These are phyloP conservation scores for Rhododendron griersonianum DNA, from an alignment of 148 eudicot species.

Conservation along the genomic window DNA sequence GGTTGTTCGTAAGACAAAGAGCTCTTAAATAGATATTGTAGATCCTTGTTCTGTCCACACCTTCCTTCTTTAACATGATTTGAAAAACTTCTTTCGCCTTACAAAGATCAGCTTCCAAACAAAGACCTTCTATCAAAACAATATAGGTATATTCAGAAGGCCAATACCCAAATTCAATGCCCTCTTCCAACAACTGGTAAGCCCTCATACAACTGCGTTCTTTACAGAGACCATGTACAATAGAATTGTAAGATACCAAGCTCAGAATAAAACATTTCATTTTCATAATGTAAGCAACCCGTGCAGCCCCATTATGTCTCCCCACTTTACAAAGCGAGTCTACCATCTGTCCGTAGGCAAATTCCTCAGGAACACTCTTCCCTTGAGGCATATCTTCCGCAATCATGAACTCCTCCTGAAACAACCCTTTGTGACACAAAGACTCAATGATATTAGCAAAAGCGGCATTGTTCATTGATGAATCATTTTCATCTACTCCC, in stretches of 20 bases:
- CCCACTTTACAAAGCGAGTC: conserved; percentile 68
- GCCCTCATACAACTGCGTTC: conserved; percentile 83
- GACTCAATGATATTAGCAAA: conserved; percentile 57
- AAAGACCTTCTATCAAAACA: conserved; percentile 68
- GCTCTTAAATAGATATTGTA: too few species aligned
- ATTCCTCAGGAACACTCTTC: conserved; percentile 44
- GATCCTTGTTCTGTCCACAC: too few species aligned
- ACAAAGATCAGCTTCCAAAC: conserved; percentile 44
- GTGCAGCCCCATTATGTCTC: conserved; percentile 69
- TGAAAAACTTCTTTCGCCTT: conserved; percentile 66
- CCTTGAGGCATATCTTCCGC: conserved; percentile 76
- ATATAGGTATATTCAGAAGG: conserved; percentile 77
- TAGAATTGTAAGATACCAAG: conserved; percentile 56
- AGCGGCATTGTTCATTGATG: conserved; percentile 52
- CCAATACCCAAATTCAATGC: conserved; percentile 51
- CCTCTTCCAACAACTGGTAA: conserved; percentile 81
- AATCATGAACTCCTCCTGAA: conserved; percentile 51
- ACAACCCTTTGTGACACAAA: conserved; percentile 62
- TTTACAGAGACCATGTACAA: conserved; percentile 68
- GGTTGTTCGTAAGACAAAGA: too few species aligned
- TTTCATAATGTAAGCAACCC: conserved; percentile 81
- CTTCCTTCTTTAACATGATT: too few species aligned
- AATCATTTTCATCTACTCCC: conserved; percentile 15
- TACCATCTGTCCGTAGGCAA: conserved; percentile 70
- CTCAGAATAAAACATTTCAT: conserved; percentile 63